Evolutionary conservation across 495 filamentous ascomycete genomes (phyloP), one percentile per base, ranked within the genome.

Genomic region (Penicillium psychrofluorescens): DNA sequence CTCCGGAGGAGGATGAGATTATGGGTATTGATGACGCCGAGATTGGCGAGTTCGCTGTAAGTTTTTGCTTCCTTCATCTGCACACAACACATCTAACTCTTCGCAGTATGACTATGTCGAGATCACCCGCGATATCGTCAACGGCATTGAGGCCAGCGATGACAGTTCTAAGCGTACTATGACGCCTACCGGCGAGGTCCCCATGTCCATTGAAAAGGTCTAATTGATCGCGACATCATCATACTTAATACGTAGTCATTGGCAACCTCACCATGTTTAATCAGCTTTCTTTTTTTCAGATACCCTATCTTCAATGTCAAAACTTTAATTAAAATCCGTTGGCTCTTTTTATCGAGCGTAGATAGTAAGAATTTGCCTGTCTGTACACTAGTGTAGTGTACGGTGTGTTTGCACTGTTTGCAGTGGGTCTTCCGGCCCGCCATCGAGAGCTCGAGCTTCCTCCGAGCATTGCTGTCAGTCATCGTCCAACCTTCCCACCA

Each of bases 21-120:
- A 70, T 90, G 41, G 91, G 91, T 51, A 90, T 95, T 47, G 91
- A 97, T 59, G 91, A 96, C 60, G 83, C 86, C 28, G 89, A 97
- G 70, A 91, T 96, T 59, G 91, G 91, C 61, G 91, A 97, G 71
- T 97, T 95, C 66, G 92, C 92, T 33, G 77, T 80, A 73, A 57
- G 77, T 70, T 14, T 42, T 33, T 14, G 8, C 37, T 34, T 36
- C 5, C 22, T 40, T 13, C 31, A 9, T 37, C 29, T 13, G 35
- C 22, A 14, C 12, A n/a, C 7, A 41, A 12, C 6, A 35, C 7
- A 43, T 15, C 44, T 44, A n/a, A 45, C 35, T 29, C 14, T 45
- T 41, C 37, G 45, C 32, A 80, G 71, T 98, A 98, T 62, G 92
- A 97, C 63, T 97, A 95, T 53, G 91, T 97, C 51, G 91, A 97